Conservation (phyloP, 2,329 filamentous ascomycete genomes). For the Aspergillus brasiliensis region DNA sequence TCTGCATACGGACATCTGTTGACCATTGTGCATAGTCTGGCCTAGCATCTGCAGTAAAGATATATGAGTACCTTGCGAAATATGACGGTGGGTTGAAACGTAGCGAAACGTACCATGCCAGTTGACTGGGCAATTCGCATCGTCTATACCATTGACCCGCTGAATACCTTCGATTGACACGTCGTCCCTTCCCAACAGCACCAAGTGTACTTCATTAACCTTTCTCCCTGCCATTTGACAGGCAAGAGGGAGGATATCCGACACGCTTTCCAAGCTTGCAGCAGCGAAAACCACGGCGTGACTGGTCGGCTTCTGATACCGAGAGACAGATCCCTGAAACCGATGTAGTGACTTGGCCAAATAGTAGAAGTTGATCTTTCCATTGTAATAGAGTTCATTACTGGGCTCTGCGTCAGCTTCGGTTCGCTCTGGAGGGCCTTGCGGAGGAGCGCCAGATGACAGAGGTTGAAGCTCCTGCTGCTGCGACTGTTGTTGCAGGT, state of each 20-base stretch:
- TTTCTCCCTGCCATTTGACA: constrained; percentile 78
- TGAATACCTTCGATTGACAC: constrained; percentile 70
- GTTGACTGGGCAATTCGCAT: constrained; percentile 64
- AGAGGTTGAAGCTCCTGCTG: constrained; percentile 8
- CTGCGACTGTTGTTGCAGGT: neutral
- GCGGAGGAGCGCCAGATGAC: constrained; percentile 7
- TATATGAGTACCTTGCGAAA: constrained; percentile 3
- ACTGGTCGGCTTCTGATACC: constrained; percentile 61
- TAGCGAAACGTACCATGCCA: constrained; percentile 58
- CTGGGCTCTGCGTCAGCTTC: constrained; percentile 23
- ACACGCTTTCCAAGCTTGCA: constrained; percentile 71
- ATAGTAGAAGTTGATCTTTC: constrained; percentile 67
- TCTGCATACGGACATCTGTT: constrained; percentile 68
- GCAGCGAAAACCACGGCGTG: constrained; percentile 70
- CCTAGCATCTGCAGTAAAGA: constrained; percentile 62
- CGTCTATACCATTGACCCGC: constrained; percentile 76
- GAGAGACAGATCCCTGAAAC: constrained; percentile 58
- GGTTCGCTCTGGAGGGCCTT: constrained; percentile 17
- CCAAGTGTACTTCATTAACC: constrained; percentile 78
- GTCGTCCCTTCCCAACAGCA: constrained; percentile 71
- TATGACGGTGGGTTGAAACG: constrained; percentile 35
- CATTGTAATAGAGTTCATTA: constrained; percentile 61
- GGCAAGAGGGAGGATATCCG: constrained; percentile 74
- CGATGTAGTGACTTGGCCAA: constrained; percentile 66
- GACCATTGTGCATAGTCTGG: constrained; percentile 72